Evolutionary conservation across 768 basidiomycete species (phyloP).

Genomic region (Dacryopinax spathularia): DNA sequence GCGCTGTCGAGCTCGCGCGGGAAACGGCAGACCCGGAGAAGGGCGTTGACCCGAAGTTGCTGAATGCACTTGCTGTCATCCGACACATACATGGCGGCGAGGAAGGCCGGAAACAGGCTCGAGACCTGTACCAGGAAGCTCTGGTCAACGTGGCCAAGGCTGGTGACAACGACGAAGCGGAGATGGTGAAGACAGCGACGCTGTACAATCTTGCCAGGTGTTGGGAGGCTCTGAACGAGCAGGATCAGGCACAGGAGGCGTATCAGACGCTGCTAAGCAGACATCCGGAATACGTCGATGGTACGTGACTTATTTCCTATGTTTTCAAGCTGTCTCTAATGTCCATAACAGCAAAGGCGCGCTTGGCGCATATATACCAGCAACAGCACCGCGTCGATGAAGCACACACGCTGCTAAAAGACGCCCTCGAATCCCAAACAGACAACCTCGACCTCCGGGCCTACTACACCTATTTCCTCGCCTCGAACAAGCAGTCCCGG

Average conservation of each 20-base stretch:
- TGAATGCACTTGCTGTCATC: slow-evolving; percentile 70
- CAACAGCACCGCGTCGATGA: slow-evolving; percentile 57
- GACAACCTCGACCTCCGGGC: slow-evolving; percentile 77
- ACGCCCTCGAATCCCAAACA: slow-evolving; percentile 65
- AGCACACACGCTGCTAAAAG: slow-evolving; percentile 80
- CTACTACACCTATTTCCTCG: slow-evolving; percentile 85
- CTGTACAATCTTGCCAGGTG: slow-evolving; percentile 85
- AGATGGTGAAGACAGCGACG: slow-evolving; percentile 68
- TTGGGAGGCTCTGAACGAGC: slow-evolving; percentile 73
- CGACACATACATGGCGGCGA: slow-evolving; percentile 50
- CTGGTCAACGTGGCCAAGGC: slow-evolving; percentile 38
- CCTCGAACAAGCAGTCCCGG: slow-evolving; percentile 46
- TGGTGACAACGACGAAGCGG: slow-evolving; percentile 31
- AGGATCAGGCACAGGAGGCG: slow-evolving; percentile 60
- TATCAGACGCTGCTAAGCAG: slow-evolving; percentile 75
- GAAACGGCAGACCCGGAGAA: slow-evolving; percentile 26
- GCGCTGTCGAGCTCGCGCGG: slow-evolving; percentile 54
- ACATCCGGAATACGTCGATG: slow-evolving; percentile 94
- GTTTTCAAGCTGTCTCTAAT: not conserved
- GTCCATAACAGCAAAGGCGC: slow-evolving; percentile 61
- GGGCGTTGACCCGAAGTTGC: slow-evolving; percentile 44
- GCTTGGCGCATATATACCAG: slow-evolving; percentile 69
- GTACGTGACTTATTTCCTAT: slow-evolving; percentile 36
- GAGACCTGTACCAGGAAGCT: slow-evolving; percentile 57
- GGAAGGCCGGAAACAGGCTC: slow-evolving; percentile 33